Evolutionary conservation across 2,329 filamentous ascomycete genomes (phyloP), one percentile per base, ranked within the genome.

Genomic region (Arthrinium puccinioides): DNA sequence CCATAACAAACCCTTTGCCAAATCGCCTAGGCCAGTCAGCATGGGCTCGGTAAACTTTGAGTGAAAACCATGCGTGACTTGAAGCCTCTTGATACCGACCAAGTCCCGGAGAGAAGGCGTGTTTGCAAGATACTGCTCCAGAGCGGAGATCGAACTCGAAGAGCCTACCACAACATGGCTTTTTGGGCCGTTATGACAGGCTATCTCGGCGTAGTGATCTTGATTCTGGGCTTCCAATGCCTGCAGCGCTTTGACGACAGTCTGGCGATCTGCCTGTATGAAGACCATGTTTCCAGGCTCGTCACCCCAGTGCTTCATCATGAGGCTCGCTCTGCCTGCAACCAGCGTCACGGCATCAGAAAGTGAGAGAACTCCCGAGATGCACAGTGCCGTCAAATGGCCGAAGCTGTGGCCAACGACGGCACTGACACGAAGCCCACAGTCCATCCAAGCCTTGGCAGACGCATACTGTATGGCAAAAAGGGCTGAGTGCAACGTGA

Each of bases 331-430:
- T 10, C 38, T 15, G 6, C 32, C 38, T 6, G 32, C 9, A 7
- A 40, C 27, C 19, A 40, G n/a, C 14, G 21, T 21, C 21, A 36
- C 11, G 4, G 32, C 38, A n/a, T 40, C 38, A 13, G 21, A 13
- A 7, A 40, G 32, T 1, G 33, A 32, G 4, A 36, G 18, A 5
- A 23, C 21, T 3, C 29, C 34, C 9, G 23, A 27, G 10, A 33
- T 29, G 33, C 29, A 27, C 5, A 33, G 13, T 1, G 62, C 62
- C 0, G 60, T 59, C 4, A 68, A 47, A 44, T 68, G 56, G 2
- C 65, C 64, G 21, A 65, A 61, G 41, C 57, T 62, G 43, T 67
- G 62, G 1, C 63, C 64, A 1, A 66, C 50, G 0, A 62, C 45
- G 9, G 46, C 52, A 3, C 32, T 38, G 3, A 45, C 41, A 11